Conservation (phyloP, 805 yeast species). For the Teunomyces panamensis region DNA sequence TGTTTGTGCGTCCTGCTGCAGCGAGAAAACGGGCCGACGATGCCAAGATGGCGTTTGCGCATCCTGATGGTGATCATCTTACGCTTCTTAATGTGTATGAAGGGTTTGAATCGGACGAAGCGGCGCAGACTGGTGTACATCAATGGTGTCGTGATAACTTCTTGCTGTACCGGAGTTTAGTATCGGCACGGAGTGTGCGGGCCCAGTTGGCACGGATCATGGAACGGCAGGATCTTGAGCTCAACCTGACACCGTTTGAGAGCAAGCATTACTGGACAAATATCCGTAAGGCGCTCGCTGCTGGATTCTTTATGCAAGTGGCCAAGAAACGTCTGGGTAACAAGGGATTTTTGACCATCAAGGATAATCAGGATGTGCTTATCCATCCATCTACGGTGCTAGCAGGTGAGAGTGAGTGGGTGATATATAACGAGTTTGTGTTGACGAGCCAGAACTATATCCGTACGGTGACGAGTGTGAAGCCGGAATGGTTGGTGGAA, state of each 20-base stretch:
- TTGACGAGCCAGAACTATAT: slow-evolving; percentile 90
- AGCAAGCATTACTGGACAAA: slow-evolving; percentile 65
- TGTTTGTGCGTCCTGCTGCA: slow-evolving; percentile 88
- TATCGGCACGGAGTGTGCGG: slow-evolving; percentile 84
- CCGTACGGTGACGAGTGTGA: slow-evolving; percentile 86
- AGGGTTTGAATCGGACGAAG: slow-evolving; percentile 76
- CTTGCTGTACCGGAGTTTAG: slow-evolving; percentile 77
- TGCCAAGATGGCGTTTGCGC: slow-evolving; percentile 81
- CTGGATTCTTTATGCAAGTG: slow-evolving; percentile 98
- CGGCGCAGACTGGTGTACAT: slow-evolving; percentile 58
- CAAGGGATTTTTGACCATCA: slow-evolving; percentile 81
- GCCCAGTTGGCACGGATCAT: slow-evolving; percentile 78
- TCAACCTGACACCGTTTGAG: slow-evolving; percentile 62
- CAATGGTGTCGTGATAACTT: slow-evolving; percentile 93
- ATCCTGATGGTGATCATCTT: slow-evolving; percentile 92
- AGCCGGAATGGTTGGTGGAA: slow-evolving; percentile 90
- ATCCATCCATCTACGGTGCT: slow-evolving; percentile 92
- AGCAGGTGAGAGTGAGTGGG: slow-evolving; percentile 89
- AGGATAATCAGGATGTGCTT: slow-evolving; percentile 93
- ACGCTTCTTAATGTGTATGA: slow-evolving; percentile 86
- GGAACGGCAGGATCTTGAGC: slow-evolving; percentile 74
- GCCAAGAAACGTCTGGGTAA: slow-evolving; percentile 85
- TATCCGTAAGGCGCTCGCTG: slow-evolving; percentile 78
- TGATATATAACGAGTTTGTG: slow-evolving; percentile 92
- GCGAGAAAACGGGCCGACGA: slow-evolving; percentile 91